Evolutionary conservation across 2,329 filamentous ascomycete genomes (phyloP).

Genomic region (Monosporascus sp.): DNA sequence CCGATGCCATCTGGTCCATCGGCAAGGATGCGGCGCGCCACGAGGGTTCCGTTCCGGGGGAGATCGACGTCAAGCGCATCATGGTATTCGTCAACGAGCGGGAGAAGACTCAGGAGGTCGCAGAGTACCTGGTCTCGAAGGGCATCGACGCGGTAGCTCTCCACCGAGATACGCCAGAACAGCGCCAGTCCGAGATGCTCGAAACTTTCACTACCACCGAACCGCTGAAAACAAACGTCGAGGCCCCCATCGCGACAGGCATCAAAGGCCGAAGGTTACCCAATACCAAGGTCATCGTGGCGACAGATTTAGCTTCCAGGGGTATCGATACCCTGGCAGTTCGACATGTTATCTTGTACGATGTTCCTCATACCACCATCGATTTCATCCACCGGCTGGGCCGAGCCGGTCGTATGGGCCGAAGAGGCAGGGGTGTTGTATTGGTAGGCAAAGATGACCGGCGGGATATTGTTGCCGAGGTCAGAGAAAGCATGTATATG

Average conservation of each 20-base stretch:
- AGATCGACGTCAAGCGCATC: constrained; percentile 71
- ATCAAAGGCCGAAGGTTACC: constrained; percentile 48
- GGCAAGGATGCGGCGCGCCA: constrained; percentile 65
- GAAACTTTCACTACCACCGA: constrained; percentile 61
- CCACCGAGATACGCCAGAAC: constrained; percentile 75
- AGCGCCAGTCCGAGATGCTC: constrained; percentile 71
- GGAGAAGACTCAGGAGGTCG: constrained; percentile 76
- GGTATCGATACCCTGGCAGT: constrained; percentile 94
- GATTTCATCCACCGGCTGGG: constrained; percentile 97
- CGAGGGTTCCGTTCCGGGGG: constrained; percentile 49
- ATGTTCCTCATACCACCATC: constrained; percentile 96
- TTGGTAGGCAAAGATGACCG: constrained; percentile 85
- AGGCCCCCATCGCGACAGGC: constrained; percentile 17
- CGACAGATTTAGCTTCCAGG: constrained; percentile 85
- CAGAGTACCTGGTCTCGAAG: constrained; percentile 72
- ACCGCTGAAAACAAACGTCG: constrained; percentile 29
- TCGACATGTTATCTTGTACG: constrained; percentile 85
- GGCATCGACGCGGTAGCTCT: constrained; percentile 84
- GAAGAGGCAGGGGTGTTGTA: constrained; percentile 82
- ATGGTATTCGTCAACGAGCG: constrained; percentile 97
- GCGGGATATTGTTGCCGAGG: constrained; percentile 84
- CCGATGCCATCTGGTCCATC: constrained; percentile 90
- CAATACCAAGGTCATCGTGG: constrained; percentile 87
- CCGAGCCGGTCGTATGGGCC: constrained; percentile 85
- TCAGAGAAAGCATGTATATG: constrained; percentile 39